A percentile compares a stretch with the other conserved stretches of the same genome.
These are phyloP conservation scores for Ceratobasidium sp. DNA, from an alignment of 1,284 basidiomycete species.

Conservation along the genomic window DNA sequence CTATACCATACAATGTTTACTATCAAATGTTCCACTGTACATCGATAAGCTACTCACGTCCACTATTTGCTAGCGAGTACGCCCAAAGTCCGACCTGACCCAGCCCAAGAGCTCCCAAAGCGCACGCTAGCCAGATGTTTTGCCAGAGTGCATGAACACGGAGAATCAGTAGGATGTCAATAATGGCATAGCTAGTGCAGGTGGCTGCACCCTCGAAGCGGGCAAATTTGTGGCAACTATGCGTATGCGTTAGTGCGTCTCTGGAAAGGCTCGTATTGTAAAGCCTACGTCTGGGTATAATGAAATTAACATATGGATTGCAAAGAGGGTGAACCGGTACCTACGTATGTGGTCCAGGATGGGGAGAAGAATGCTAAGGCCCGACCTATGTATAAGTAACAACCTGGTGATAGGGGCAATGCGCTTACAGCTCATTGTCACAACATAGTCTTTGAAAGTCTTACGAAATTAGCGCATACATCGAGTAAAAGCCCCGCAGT, in stretches of 20 bases:
- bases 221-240: slow-evolving; percentile 13
- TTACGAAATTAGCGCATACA: background rate
- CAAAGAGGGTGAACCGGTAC: background rate
- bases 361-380: slow-evolving; percentile 8
- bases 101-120: slow-evolving; percentile 6
- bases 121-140: slow-evolving; percentile 17
- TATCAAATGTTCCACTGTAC: background rate
- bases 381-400: background rate
- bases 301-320: too few relatives aligned
- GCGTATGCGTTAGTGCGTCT: background rate
- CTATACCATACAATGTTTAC: background rate
- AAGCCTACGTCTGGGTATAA: too few relatives aligned
- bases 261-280: too few relatives aligned
- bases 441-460: background rate
- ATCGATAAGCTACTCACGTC: background rate
- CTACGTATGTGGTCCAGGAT: slow-evolving; percentile 14
- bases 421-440: slow-evolving; percentile 9
- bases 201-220: slow-evolving; percentile 19
- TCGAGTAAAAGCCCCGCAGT: background rate
- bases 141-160: slow-evolving; percentile 20
- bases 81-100: slow-evolving; percentile 21
- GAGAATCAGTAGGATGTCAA: slow-evolving; percentile 13
- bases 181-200: slow-evolving; percentile 18
- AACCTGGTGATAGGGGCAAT: too few relatives aligned
- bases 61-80: slow-evolving; percentile 5